These are phyloP conservation scores for Dioszegia aurantiaca DNA, from an alignment of 768 basidiomycete genomes.

Conservation along the genomic window DNA sequence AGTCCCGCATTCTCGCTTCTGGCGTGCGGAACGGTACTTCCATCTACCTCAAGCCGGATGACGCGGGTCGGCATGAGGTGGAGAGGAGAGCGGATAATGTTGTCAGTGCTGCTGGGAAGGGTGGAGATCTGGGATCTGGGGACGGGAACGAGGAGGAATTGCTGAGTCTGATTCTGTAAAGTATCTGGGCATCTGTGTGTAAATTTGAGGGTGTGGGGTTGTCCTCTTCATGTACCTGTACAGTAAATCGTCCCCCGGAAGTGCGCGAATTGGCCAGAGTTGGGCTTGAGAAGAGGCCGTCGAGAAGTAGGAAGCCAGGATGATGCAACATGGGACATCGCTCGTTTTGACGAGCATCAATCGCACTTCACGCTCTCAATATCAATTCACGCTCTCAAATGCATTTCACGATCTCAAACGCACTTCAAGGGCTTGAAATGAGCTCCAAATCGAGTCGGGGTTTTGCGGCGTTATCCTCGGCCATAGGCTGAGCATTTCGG, in stretches of 20 bases:
- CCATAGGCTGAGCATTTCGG: too few species aligned
- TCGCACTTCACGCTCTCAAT: too few species aligned
- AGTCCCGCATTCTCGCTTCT: constrained; percentile 41
- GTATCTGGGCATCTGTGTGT: too few species aligned
- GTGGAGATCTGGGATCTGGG: constrained; percentile 33
- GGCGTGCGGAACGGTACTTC: constrained; percentile 39
- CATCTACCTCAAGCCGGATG: constrained; percentile 38
- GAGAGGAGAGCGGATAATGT: constrained; percentile 36
- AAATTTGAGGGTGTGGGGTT: too few species aligned
- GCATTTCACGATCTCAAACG: too few species aligned
- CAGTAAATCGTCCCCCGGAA: background rate
- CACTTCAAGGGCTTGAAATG: too few species aligned
- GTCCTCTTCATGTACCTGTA: background rate
- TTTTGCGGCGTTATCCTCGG: background rate
- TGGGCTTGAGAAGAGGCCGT: too few species aligned
- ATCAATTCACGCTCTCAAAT: too few species aligned
- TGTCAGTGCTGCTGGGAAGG: constrained; percentile 40
- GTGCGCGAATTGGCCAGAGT: too few species aligned
- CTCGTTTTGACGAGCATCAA: too few species aligned
- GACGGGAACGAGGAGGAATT: constrained; percentile 38
- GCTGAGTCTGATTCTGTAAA: constrained; percentile 21
- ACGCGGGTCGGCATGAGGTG: constrained; percentile 20
- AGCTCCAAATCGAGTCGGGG: background rate
- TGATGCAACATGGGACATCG: too few species aligned
- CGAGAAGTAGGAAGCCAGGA: too few species aligned